These are phyloP conservation scores for Ilex aquifolium DNA, from an alignment of 257 asterid genomes.

Conservation along the genomic window DNA sequence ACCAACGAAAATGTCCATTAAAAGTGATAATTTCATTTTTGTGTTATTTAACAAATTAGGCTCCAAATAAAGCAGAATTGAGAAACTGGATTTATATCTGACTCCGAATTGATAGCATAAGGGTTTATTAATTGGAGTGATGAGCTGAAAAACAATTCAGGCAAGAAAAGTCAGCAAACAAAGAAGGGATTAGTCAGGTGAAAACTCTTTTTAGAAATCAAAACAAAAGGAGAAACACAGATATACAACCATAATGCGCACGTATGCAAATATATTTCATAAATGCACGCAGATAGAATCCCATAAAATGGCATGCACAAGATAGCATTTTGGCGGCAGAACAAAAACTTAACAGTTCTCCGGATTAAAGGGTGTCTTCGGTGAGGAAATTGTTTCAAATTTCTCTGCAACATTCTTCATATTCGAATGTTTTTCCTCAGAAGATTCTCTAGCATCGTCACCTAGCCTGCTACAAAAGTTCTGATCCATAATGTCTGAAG, in stretches of 20 bases:
- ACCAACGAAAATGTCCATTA: background rate
- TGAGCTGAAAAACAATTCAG: too few species aligned
- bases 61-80: background rate
- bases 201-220: too few species aligned
- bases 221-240: too few species aligned
- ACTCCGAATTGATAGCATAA: background rate
- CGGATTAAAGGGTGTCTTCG: slow-evolving; percentile 32
- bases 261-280: too few species aligned
- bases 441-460: slow-evolving; percentile 50
- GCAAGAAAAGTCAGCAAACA: too few species aligned
- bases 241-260: too few species aligned
- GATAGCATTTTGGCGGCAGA: slow-evolving; percentile 10
- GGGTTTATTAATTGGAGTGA: background rate
- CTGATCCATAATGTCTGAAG: slow-evolving; percentile 35
- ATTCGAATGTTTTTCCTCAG: slow-evolving; percentile 45
- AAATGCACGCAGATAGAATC: background rate
- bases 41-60: background rate
- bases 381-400: slow-evolving; percentile 40
- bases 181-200: too few species aligned
- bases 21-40: background rate
- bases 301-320: background rate
- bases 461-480: slow-evolving; percentile 33
- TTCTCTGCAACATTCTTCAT: slow-evolving; percentile 37
- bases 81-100: background rate
- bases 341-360: slow-evolving; percentile 27